phyloP scores from a whole-genome alignment of 2,329 filamentous ascomycete species.

The Colletotrichum tropicicola region DNA sequence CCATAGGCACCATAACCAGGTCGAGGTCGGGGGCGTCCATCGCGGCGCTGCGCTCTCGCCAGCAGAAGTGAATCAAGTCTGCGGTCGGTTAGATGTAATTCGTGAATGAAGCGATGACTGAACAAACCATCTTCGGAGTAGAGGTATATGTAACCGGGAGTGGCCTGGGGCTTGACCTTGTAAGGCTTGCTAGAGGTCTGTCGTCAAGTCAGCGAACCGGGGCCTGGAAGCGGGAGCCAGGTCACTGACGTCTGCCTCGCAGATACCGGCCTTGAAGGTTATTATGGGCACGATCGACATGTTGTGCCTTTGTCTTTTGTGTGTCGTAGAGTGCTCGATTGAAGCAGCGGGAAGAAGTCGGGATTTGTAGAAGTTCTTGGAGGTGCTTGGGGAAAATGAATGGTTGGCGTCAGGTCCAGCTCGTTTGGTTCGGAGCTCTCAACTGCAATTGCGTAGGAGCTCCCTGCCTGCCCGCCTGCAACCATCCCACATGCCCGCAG shows the following conservation, averaged over 20 bases:
- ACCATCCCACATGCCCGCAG: constrained; percentile 5
- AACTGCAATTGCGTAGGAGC: constrained; percentile 29
- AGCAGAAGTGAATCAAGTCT: constrained; percentile 97
- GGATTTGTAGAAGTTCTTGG: too few species aligned
- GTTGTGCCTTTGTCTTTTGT: constrained; percentile 33
- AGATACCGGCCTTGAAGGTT: constrained; percentile 95
- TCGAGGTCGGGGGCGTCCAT: constrained; percentile 83
- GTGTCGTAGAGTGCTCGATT: too few species aligned
- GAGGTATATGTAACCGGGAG: constrained; percentile 89
- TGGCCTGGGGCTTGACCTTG: constrained; percentile 77
- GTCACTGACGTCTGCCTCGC: constrained; percentile 79
- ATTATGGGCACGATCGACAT: constrained; percentile 91
- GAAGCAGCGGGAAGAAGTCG: too few species aligned
- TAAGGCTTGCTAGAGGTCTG: constrained; percentile 64
- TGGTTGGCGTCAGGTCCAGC: constrained; percentile 24
- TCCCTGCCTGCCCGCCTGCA: constrained; percentile 25
- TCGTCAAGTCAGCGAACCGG: constrained; percentile 33
- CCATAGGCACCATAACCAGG: constrained; percentile 90
- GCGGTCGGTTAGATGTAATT: constrained; percentile 2
- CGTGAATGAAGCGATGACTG: not conserved
- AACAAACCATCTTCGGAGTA: constrained; percentile 86
- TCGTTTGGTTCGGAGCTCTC: constrained; percentile 21
- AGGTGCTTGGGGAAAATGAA: not conserved
- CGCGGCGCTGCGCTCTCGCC: constrained; percentile 81
- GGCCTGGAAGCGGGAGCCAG: constrained; percentile 23